These are phyloP conservation scores for Chaetomiaceae sp. DNA, from an alignment of 2,329 filamentous ascomycete species.

Conservation along the genomic window DNA sequence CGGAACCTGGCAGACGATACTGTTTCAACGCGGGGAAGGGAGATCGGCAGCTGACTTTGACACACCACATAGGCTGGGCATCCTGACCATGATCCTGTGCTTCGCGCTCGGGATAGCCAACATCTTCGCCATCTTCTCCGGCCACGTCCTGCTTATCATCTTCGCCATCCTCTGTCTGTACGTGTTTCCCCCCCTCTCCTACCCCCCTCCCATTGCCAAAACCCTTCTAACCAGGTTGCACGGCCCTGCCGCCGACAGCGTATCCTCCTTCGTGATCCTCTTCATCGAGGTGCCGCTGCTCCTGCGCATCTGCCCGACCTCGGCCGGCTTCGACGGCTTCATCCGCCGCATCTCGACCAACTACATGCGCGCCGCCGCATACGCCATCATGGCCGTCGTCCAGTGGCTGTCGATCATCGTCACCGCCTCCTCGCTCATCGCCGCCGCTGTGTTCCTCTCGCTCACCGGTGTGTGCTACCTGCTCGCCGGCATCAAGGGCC, in stretches of 20 bases:
- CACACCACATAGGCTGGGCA: conserved; percentile 51
- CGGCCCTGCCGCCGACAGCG: conserved; percentile 38
- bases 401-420: conserved; percentile 77
- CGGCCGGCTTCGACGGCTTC: conserved; percentile 75
- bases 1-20: too few relatives aligned
- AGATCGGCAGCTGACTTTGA: conserved; percentile 14
- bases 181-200: conserved; percentile 22
- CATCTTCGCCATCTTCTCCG: conserved; percentile 57
- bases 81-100: conserved; percentile 65
- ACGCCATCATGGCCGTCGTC: conserved; percentile 69
- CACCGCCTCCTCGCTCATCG: conserved; percentile 67
- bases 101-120: conserved; percentile 63
- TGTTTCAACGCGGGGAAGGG: too few relatives aligned
- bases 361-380: conserved; percentile 90
- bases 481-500: conserved; percentile 71
- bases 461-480: conserved; percentile 76
- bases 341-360: conserved; percentile 93
- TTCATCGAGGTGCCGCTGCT: conserved; percentile 91
- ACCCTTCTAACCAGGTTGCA: background rate
- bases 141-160: conserved; percentile 42
- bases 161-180: conserved; percentile 51
- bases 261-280: conserved; percentile 66
- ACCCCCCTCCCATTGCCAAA: background rate
- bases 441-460: conserved; percentile 73
- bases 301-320: conserved; percentile 95